These are phyloP conservation scores for Fusarium fujikuroi DNA, from an alignment of 2,329 filamentous ascomycete genomes.

Conservation along the genomic window DNA sequence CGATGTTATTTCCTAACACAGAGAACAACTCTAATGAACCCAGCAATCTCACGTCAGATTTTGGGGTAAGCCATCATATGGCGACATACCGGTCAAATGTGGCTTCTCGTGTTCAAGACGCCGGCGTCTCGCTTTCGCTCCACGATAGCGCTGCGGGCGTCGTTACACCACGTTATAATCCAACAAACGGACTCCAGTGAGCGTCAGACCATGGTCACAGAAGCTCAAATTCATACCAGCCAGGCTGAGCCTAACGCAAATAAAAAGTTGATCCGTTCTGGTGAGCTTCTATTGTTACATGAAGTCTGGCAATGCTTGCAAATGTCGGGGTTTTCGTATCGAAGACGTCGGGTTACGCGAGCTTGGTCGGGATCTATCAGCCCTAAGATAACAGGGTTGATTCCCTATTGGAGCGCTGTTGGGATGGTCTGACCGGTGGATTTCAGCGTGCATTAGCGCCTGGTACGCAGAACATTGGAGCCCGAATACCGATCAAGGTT, in stretches of 20 bases:
- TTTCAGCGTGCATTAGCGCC: background rate
- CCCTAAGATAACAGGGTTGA: background rate
- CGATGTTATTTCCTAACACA: background rate
- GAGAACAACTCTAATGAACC: accelerated
- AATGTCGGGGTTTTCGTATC: background rate
- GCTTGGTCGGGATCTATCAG: background rate
- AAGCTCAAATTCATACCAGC: background rate
- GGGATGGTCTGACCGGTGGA: background rate
- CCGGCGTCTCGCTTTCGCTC: background rate
- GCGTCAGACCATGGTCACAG: background rate
- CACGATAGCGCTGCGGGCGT: background rate
- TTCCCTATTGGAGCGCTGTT: background rate
- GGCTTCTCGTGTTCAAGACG: background rate
- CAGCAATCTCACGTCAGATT: slow-evolving; percentile 5
- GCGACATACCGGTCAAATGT: background rate
- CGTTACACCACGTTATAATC: background rate
- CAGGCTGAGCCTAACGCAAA: accelerated
- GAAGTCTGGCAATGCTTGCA: background rate
- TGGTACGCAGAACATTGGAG: background rate
- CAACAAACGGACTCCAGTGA: too few relatives aligned
- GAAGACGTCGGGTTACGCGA: background rate
- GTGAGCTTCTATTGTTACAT: background rate
- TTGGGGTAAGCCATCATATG: background rate
- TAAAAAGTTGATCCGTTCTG: accelerated
- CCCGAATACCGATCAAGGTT: background rate